Conservation (phyloP, 2,329 filamentous ascomycete species). For the Cordyceps tenuipes region DNA sequence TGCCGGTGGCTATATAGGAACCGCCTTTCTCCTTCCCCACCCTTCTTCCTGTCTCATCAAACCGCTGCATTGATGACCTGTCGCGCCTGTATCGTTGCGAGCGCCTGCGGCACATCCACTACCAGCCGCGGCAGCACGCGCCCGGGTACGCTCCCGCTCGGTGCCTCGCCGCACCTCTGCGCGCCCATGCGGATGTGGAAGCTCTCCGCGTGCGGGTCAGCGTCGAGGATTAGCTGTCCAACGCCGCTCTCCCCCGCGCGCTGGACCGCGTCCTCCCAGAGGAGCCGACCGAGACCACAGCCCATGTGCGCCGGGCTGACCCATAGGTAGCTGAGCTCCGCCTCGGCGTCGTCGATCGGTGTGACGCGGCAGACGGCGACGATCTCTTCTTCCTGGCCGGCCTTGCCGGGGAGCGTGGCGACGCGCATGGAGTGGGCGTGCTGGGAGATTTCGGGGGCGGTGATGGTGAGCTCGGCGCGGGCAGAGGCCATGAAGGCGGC, state of each 20-base stretch:
- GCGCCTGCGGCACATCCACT: background rate
- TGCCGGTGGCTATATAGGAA: too few relatives aligned
- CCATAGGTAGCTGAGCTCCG: slow-evolving; percentile 3
- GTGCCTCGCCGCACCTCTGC: background rate
- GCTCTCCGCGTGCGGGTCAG: slow-evolving; percentile 4
- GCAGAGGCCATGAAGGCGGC: slow-evolving; percentile 1
- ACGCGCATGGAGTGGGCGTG: background rate
- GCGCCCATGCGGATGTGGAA: slow-evolving; percentile 2
- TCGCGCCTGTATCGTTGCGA: background rate
- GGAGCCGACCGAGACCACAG: background rate
- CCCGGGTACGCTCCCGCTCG: background rate
- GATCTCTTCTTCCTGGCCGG: background rate
- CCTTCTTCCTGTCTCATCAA: background rate
- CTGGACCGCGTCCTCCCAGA: background rate
- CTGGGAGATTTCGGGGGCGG: background rate
- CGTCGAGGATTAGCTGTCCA: background rate
- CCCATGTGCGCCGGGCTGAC: background rate
- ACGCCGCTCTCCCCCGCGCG: background rate
- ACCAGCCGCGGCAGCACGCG: background rate
- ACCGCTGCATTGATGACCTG: background rate
- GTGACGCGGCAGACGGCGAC: background rate
- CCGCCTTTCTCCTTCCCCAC: background rate
- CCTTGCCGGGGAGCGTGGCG: background rate
- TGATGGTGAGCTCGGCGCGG: background rate
- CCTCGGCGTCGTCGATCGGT: background rate